These are phyloP conservation scores for Cryptosporidium sp. DNA, from an alignment of 169 alveolate species.

Conservation along the genomic window DNA sequence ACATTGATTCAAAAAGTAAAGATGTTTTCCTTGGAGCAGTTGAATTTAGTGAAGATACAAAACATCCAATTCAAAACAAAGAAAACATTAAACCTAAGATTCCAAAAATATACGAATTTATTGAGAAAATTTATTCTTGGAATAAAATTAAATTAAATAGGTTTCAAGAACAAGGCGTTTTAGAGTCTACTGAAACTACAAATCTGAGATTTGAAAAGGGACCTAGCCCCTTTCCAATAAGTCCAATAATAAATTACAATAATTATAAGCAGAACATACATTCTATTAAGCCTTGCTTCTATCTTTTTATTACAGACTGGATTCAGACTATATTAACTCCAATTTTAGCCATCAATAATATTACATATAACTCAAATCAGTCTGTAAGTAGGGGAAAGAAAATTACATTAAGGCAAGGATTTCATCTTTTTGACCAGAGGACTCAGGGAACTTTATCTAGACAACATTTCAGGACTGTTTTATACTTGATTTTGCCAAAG, in stretches of 20 bases:
- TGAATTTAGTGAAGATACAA: not conserved
- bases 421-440: constrained; percentile 41
- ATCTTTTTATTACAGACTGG: constrained; percentile 70
- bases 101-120: constrained; percentile 54
- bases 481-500: constrained; percentile 54
- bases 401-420: constrained; percentile 43
- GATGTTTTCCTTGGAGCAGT: not conserved
- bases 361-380: not conserved
- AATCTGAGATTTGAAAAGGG: not conserved
- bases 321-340: constrained; percentile 43
- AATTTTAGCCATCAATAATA: not conserved
- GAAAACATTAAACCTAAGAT: not conserved
- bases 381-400: not conserved
- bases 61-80: not conserved
- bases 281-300: constrained; percentile 7
- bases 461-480: constrained; percentile 71
- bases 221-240: not conserved
- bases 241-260: not conserved
- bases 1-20: not conserved
- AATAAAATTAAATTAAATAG: constrained; percentile 16
- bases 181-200: not conserved
- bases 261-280: not conserved
- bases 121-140: constrained; percentile 39
- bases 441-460: constrained; percentile 34
- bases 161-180: not conserved